These are phyloP conservation scores for Candida caryicola DNA, from an alignment of 805 yeast genomes.

Conservation along the genomic window DNA sequence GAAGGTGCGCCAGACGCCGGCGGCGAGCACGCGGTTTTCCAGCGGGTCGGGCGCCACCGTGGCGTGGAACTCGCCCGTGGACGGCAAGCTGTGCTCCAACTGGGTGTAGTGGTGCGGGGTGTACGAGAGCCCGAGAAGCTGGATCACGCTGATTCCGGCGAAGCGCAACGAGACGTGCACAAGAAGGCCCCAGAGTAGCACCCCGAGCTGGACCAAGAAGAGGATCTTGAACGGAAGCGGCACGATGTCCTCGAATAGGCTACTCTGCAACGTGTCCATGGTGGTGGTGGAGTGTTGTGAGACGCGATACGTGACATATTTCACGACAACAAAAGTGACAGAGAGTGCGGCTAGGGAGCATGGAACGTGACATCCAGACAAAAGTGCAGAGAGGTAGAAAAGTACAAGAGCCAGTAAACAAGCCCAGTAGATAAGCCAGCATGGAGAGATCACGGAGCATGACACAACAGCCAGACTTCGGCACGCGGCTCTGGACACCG, in stretches of 20 bases:
- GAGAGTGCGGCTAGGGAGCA: too few species aligned
- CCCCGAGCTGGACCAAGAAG: constrained; percentile 47
- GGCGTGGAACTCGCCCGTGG: constrained; percentile 34
- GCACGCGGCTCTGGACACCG: too few species aligned
- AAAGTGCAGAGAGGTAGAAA: too few species aligned
- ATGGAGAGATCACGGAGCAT: too few species aligned
- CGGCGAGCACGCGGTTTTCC: constrained; percentile 31
- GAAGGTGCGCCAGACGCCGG: constrained; percentile 35
- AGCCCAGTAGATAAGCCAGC: too few species aligned
- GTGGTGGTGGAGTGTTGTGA: too few species aligned
- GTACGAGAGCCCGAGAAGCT: constrained; percentile 42
- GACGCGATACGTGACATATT: too few species aligned
- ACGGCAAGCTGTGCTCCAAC: constrained; percentile 14
- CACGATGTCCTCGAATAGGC: constrained; percentile 17
- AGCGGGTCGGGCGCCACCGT: constrained; percentile 25
- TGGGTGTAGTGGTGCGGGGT: constrained; percentile 34
- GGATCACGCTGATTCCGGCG: constrained; percentile 44
- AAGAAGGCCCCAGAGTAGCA: constrained; percentile 53
- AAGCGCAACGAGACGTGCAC: constrained; percentile 35
- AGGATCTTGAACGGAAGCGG: constrained; percentile 47
- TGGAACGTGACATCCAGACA: too few species aligned
- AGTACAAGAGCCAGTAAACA: too few species aligned
- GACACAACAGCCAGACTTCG: too few species aligned
- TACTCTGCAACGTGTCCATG: constrained; percentile 1
- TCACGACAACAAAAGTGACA: too few species aligned